phyloP scores from a whole-genome alignment of 2,329 filamentous ascomycete species.

The Penicillium paneum region DNA sequence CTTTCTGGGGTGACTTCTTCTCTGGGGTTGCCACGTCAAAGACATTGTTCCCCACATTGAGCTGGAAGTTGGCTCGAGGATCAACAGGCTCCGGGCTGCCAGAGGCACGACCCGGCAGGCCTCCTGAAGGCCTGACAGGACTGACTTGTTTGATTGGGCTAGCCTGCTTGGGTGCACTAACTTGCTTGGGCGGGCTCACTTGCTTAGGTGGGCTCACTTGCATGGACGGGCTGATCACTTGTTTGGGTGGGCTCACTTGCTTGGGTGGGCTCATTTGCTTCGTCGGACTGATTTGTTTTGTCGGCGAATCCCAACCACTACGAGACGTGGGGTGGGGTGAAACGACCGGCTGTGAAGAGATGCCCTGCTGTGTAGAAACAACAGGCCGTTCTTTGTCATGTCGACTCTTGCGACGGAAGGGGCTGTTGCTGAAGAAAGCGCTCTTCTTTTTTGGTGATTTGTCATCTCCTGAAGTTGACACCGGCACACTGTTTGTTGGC shows the following conservation, averaged over 20 bases:
- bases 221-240: constrained; percentile 9
- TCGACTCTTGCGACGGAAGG: constrained; percentile 88
- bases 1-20: constrained; percentile 49
- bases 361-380: constrained; percentile 31
- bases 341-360: constrained; percentile 3
- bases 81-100: constrained; percentile 82
- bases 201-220: constrained; percentile 24
- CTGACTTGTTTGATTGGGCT: constrained; percentile 41
- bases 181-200: constrained; percentile 32
- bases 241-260: constrained; percentile 12
- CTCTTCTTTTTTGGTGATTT: constrained; percentile 64
- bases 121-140: constrained; percentile 43
- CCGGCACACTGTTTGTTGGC: constrained; percentile 38
- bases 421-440: constrained; percentile 89
- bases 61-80: constrained; percentile 83
- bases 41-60: constrained; percentile 94
- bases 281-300: constrained; percentile 3
- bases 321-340: not conserved
- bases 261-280: constrained; percentile 1
- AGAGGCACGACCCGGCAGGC: constrained; percentile 23
- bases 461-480: constrained; percentile 54
- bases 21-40: constrained; percentile 86
- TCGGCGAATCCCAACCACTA: constrained; percentile 6
- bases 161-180: constrained; percentile 41
- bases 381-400: constrained; percentile 60